Evolutionary conservation across 2,329 filamentous ascomycete species (phyloP).

Genomic region (Chalara sp.): DNA sequence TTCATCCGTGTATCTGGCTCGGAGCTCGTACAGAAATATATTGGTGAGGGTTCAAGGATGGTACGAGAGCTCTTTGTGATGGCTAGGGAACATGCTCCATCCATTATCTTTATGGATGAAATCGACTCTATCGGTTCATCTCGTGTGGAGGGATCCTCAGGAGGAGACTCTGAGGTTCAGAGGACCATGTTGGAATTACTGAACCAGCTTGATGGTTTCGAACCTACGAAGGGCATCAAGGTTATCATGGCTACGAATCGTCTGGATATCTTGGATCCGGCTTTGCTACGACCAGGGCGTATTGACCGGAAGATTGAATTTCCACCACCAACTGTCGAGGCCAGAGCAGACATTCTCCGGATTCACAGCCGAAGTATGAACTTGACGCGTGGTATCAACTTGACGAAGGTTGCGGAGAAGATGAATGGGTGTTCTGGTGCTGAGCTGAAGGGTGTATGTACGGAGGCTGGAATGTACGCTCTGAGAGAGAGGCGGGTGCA

Average conservation of each 20-base stretch:
- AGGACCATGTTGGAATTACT: constrained; percentile 97
- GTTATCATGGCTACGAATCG: constrained; percentile 99
- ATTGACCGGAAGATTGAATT: constrained; percentile 99
- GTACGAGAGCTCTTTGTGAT: constrained; percentile 98
- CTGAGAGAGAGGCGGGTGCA: constrained; percentile 92
- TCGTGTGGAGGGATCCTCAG: constrained; percentile 89
- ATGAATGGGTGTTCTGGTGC: constrained; percentile 99
- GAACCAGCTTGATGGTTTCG: constrained; percentile 97
- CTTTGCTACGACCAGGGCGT: constrained; percentile 87
- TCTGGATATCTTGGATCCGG: constrained; percentile 93
- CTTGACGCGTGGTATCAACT: constrained; percentile 90
- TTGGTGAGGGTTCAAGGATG: constrained; percentile 96
- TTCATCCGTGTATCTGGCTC: constrained; percentile 97
- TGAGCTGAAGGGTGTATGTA: constrained; percentile 97
- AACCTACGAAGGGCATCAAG: constrained; percentile 99
- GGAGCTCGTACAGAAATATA: constrained; percentile 98
- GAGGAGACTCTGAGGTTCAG: constrained; percentile 96
- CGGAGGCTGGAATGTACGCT: constrained; percentile 97
- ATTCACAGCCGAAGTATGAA: constrained; percentile 99
- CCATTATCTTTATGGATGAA: constrained; percentile 99
- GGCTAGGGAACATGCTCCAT: constrained; percentile 95
- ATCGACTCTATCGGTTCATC: constrained; percentile 98
- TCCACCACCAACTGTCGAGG: constrained; percentile 91
- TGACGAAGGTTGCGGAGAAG: constrained; percentile 98
- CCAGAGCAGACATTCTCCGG: constrained; percentile 91